Conservation (phyloP, 768 basidiomycete genomes). For the Pleurotus pulmonarius region DNA sequence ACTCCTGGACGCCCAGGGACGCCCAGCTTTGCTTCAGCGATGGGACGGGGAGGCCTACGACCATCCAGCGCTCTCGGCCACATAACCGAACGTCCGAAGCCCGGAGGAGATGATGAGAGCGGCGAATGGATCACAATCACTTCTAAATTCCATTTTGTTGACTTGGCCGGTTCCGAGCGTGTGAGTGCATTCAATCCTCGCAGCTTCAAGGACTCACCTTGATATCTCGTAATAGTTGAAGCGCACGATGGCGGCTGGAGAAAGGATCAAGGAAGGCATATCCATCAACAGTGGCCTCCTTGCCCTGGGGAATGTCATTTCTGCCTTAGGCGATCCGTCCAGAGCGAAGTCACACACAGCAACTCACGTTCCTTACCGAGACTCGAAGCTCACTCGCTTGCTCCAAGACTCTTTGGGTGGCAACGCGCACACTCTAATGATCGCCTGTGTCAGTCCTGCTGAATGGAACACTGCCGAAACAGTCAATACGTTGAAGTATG, state of each 20-base stretch:
- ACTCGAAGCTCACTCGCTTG: slow-evolving; percentile 95
- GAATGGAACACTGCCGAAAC: slow-evolving; percentile 97
- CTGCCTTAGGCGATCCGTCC: slow-evolving; percentile 91
- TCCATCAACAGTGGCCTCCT: slow-evolving; percentile 96
- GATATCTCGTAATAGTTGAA: slow-evolving; percentile 59
- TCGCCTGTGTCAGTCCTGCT: slow-evolving; percentile 94
- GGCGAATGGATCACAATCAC: slow-evolving; percentile 89
- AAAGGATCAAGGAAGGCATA: slow-evolving; percentile 98
- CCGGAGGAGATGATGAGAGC: slow-evolving; percentile 50
- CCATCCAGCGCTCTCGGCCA: slow-evolving; percentile 83
- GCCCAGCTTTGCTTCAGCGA: slow-evolving; percentile 74
- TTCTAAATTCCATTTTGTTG: slow-evolving; percentile 98
- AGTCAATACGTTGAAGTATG: slow-evolving; percentile 93
- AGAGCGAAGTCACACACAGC: slow-evolving; percentile 80
- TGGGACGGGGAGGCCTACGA: slow-evolving; percentile 65
- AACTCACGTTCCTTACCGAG: slow-evolving; percentile 94
- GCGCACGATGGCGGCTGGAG: slow-evolving; percentile 92
- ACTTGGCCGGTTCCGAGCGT: slow-evolving; percentile 94
- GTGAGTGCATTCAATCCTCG: slow-evolving; percentile 39
- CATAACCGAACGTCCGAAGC: slow-evolving; percentile 42
- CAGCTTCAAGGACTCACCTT: slow-evolving; percentile 12
- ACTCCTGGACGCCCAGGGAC: slow-evolving; percentile 70
- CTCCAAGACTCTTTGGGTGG: slow-evolving; percentile 97
- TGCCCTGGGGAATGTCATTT: slow-evolving; percentile 97
- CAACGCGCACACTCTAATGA: slow-evolving; percentile 98